These are phyloP conservation scores for Clausena lansium DNA, from an alignment of 345 rosid genomes.

Conservation along the genomic window DNA sequence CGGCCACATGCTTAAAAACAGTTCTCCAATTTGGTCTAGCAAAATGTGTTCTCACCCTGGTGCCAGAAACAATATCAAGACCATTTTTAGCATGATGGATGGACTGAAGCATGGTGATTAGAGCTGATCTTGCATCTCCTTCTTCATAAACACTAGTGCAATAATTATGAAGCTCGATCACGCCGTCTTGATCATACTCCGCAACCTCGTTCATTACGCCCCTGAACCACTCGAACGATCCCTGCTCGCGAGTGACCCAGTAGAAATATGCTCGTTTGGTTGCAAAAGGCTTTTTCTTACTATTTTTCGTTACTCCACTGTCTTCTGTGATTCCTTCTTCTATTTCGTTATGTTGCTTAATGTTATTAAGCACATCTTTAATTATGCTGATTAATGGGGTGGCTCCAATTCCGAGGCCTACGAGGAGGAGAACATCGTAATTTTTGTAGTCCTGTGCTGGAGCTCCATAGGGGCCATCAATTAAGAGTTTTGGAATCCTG, in stretches of 20 bases:
- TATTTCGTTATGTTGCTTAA: conserved; percentile 52
- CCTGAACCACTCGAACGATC: conserved; percentile 78
- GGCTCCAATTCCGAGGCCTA: conserved; percentile 83
- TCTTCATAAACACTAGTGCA: conserved; percentile 77
- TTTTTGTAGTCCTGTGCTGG: conserved; percentile 79
- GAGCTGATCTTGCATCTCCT: conserved; percentile 83
- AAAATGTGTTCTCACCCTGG: conserved; percentile 60
- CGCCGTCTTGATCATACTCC: conserved; percentile 51
- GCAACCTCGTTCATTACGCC: conserved; percentile 80
- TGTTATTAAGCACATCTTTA: conserved; percentile 75
- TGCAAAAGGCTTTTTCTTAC: conserved; percentile 39
- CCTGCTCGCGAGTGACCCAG: conserved; percentile 86
- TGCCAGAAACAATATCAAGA: conserved; percentile 65
- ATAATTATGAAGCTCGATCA: conserved; percentile 71
- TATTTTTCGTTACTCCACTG: conserved; percentile 14
- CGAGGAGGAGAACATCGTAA: conserved; percentile 72
- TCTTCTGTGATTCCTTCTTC: conserved; percentile 33
- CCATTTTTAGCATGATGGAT: conserved; percentile 74
- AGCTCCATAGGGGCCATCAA: conserved; percentile 86
- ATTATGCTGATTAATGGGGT: conserved; percentile 80
- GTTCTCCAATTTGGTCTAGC: conserved; percentile 70
- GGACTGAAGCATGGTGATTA: conserved; percentile 76
- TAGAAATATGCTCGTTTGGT: conserved; percentile 72
- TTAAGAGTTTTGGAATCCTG: conserved; percentile 66
- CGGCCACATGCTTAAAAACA: conserved; percentile 65